phyloP scores from a whole-genome alignment of 306 rosid genomes.

The Echinosophora koreensis region DNA sequence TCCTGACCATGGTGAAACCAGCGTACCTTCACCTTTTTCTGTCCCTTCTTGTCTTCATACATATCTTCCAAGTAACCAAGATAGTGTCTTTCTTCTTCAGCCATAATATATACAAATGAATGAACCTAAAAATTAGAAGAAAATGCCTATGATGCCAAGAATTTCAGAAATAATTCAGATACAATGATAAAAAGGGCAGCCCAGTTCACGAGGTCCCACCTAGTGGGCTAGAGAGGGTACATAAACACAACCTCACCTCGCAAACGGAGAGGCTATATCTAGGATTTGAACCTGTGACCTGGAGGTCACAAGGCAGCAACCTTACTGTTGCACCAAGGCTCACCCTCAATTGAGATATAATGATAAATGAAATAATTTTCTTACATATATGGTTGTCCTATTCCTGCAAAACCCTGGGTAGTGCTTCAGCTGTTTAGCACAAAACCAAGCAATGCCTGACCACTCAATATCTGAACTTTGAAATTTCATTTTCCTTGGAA shows the following conservation, averaged over 20 bases:
- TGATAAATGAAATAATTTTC: slow-evolving; percentile 41
- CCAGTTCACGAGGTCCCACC: no score
- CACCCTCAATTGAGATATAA: not conserved
- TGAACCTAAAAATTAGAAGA: slow-evolving; percentile 69
- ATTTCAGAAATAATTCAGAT: slow-evolving; percentile 24
- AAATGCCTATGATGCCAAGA: slow-evolving; percentile 11
- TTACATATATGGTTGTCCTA: slow-evolving; percentile 67
- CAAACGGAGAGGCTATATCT: no score
- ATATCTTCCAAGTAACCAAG: slow-evolving; percentile 94
- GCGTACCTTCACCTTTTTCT: slow-evolving; percentile 78
- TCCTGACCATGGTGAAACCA: slow-evolving; percentile 84
- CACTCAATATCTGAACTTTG: slow-evolving; percentile 74
- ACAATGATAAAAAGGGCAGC: not conserved
- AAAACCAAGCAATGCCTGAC: slow-evolving; percentile 75
- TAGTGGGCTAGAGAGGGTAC: no score
- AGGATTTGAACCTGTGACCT: no score
- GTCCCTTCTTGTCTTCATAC: slow-evolving; percentile 84
- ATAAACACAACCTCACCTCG: no score
- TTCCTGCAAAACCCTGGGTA: slow-evolving; percentile 72
- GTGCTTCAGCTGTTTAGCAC: slow-evolving; percentile 88
- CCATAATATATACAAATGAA: slow-evolving; percentile 80
- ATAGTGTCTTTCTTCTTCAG: slow-evolving; percentile 67
- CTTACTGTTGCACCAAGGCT: no score
- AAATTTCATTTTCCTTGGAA: slow-evolving; percentile 67
- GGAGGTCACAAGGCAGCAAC: no score